Evolutionary conservation across 2,329 filamentous ascomycete species (phyloP).

Genomic region (Penicillium sp.): DNA sequence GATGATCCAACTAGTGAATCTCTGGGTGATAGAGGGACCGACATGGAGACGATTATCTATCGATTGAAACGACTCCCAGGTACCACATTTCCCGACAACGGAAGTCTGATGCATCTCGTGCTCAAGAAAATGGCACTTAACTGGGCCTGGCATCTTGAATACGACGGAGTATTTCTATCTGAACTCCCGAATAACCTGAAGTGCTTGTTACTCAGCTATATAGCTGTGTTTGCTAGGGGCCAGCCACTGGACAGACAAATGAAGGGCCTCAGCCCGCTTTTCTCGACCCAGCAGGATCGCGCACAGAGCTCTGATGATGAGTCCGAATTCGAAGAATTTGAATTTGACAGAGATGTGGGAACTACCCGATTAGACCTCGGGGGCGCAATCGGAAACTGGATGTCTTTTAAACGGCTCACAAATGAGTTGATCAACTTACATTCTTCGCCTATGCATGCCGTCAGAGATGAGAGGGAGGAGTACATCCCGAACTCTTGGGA

Average conservation of each 20-base stretch:
- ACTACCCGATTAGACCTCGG: conserved; percentile 56
- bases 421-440: conserved; percentile 43
- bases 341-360: conserved; percentile 38
- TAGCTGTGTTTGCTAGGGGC: conserved; percentile 52
- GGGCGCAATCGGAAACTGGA: conserved; percentile 50
- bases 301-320: conserved; percentile 7
- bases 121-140: conserved; percentile 57
- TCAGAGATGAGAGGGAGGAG: conserved; percentile 10
- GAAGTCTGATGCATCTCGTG: conserved; percentile 53
- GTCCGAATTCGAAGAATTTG: conserved; percentile 7
- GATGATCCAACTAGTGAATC: background rate
- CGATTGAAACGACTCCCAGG: conserved; percentile 45
- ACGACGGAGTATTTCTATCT: conserved; percentile 57
- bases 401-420: conserved; percentile 51
- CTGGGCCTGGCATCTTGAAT: conserved; percentile 59
- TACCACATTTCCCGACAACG: conserved; percentile 34
- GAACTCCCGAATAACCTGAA: conserved; percentile 55
- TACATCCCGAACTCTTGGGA: conserved; percentile 46
- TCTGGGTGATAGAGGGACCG: conserved; percentile 5
- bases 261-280: conserved; percentile 53
- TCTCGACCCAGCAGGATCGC: conserved; percentile 32
- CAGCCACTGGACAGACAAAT: conserved; percentile 40
- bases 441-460: conserved; percentile 3
- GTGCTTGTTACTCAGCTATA: conserved; percentile 57
- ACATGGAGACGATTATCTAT: conserved; percentile 25